Conservation (phyloP, 2,329 filamentous ascomycete genomes). For the Cladophialophora exuberans region DNA sequence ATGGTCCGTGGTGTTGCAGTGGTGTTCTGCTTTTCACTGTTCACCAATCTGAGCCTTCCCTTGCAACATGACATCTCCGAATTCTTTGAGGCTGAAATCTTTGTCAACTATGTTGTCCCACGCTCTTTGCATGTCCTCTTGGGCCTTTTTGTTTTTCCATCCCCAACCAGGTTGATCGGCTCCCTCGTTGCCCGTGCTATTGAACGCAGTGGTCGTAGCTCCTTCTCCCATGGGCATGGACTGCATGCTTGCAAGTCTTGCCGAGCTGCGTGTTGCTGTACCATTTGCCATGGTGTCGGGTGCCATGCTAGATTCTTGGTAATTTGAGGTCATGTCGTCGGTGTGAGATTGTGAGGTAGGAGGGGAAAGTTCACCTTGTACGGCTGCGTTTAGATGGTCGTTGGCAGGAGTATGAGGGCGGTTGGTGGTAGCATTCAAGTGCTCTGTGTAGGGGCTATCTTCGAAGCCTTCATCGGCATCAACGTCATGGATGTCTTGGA, state of each 20-base stretch:
- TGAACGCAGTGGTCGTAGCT: not conserved
- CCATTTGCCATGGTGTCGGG: slow-evolving; percentile 18
- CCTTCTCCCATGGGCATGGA: not conserved
- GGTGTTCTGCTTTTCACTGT: not conserved
- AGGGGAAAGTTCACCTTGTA: slow-evolving; percentile 35
- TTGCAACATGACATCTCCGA: slow-evolving; percentile 31
- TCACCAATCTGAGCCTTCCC: slow-evolving; percentile 16
- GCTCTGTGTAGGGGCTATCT: slow-evolving; percentile 9
- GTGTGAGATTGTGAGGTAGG: slow-evolving; percentile 22
- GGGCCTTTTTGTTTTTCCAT: slow-evolving; percentile 61
- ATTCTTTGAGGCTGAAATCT: slow-evolving; percentile 49
- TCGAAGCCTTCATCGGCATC: slow-evolving; percentile 16
- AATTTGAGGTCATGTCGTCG: not conserved
- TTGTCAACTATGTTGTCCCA: slow-evolving; percentile 56
- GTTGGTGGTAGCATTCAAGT: slow-evolving; percentile 1
- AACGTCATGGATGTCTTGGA: slow-evolving; percentile 11
- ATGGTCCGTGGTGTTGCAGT: not conserved
- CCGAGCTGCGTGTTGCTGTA: slow-evolving; percentile 15
- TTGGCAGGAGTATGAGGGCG: slow-evolving; percentile 30
- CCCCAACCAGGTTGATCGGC: slow-evolving; percentile 53
- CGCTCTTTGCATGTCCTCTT: slow-evolving; percentile 58
- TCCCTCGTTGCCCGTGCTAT: slow-evolving; percentile 23
- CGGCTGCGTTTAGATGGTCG: slow-evolving; percentile 35
- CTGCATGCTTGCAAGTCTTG: not conserved
- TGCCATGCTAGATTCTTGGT: not conserved